These are phyloP conservation scores for Colletotrichum sp. DNA, from an alignment of 2,329 filamentous ascomycete genomes.

Conservation along the genomic window DNA sequence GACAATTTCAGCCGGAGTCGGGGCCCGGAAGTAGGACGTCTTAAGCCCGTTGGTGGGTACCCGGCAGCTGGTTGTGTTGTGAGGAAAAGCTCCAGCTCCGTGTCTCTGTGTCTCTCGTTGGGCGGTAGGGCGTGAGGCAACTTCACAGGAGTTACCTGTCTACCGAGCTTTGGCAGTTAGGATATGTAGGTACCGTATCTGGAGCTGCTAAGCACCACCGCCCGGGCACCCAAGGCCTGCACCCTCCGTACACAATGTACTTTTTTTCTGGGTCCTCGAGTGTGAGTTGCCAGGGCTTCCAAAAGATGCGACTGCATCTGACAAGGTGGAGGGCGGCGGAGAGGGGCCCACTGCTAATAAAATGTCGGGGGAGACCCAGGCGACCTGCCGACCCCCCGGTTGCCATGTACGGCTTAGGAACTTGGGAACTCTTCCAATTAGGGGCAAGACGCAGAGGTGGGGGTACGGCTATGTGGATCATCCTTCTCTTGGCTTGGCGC, in stretches of 20 bases:
- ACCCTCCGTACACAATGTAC: neutral
- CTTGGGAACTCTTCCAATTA: neutral
- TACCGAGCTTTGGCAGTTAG: neutral
- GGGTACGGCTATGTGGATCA: conserved; percentile 16
- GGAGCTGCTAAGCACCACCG: neutral
- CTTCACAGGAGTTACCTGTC: neutral
- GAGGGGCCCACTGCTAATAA: neutral
- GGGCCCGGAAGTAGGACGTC: conserved; percentile 8
- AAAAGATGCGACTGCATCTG: neutral
- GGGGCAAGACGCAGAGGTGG: neutral
- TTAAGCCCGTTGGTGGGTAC: conserved; percentile 12
- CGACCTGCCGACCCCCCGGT: neutral
- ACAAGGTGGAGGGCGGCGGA: neutral
- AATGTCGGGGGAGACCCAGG: neutral
- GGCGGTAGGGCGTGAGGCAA: neutral
- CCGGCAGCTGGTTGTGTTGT: neutral
- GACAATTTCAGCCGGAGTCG: neutral
- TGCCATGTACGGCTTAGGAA: neutral
- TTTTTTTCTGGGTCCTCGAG: neutral
- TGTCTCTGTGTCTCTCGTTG: neutral
- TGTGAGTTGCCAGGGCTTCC: neutral
- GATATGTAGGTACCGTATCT: conserved; percentile 14
- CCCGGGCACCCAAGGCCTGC: neutral
- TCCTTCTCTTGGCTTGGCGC: neutral
- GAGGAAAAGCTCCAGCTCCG: neutral